A percentile compares a stretch with the other conserved stretches of the same genome.
Evolutionary conservation across 2,329 filamentous ascomycete genomes (phyloP).

Genomic region (Zymoseptoria tritici): DNA sequence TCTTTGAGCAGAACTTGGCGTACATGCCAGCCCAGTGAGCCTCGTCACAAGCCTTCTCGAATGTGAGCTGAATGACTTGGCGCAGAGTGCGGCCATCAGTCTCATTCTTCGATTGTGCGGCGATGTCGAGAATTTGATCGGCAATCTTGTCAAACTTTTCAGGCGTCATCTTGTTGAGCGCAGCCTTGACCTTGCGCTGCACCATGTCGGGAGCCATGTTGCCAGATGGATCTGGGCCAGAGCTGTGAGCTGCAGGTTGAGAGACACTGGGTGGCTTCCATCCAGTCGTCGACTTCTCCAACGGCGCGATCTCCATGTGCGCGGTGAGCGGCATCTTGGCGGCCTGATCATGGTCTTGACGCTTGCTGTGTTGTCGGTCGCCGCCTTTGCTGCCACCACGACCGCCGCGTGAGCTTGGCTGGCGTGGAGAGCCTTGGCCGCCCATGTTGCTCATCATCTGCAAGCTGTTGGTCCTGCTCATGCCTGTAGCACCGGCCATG

Average conservation of each 20-base stretch:
- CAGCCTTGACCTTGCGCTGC: slow-evolving; percentile 97
- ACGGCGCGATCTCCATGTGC: slow-evolving; percentile 71
- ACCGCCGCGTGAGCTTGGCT: slow-evolving; percentile 38
- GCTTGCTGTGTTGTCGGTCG: slow-evolving; percentile 43
- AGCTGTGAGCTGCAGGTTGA: slow-evolving; percentile 34
- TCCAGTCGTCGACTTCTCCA: slow-evolving; percentile 63
- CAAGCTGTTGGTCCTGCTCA: slow-evolving; percentile 58
- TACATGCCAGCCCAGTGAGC: slow-evolving; percentile 99
- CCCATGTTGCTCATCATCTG: slow-evolving; percentile 51
- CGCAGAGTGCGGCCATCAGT: slow-evolving; percentile 86
- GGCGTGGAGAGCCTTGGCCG: slow-evolving; percentile 63
- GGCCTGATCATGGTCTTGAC: slow-evolving; percentile 60
- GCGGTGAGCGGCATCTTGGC: slow-evolving; percentile 89
- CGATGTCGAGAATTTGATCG: slow-evolving; percentile 85
- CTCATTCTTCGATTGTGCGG: slow-evolving; percentile 91
- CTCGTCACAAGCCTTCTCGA: slow-evolving; percentile 98
- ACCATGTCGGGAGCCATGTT: slow-evolving; percentile 86
- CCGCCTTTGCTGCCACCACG: slow-evolving; percentile 59
- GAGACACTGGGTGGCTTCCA: slow-evolving; percentile 81
- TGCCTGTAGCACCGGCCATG: slow-evolving; percentile 31
- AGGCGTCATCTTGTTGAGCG: slow-evolving; percentile 99
- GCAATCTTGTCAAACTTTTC: slow-evolving; percentile 97
- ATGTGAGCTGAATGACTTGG: slow-evolving; percentile 97
- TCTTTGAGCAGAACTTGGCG: slow-evolving; percentile 94
- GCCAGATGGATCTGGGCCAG: slow-evolving; percentile 38